phyloP scores from a whole-genome alignment of 192 early-diverging fungal species.

The Jimgerdemannia lactiflua region DNA sequence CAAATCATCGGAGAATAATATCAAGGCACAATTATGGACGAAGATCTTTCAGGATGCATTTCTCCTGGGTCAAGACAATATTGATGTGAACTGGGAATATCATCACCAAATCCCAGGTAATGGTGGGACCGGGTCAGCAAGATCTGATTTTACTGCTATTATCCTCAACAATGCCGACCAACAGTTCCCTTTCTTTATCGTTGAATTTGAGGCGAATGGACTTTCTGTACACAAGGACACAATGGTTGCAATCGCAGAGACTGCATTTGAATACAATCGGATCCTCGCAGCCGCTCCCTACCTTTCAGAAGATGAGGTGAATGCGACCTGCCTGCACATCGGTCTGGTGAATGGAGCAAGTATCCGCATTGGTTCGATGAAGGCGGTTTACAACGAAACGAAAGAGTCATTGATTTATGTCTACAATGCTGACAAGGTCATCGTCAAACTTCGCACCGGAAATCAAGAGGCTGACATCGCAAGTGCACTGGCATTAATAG shows the following conservation, averaged over 20 bases:
- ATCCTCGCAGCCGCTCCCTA: conserved; percentile 14
- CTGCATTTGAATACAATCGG: conserved; percentile 17
- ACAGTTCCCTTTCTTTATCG: no score
- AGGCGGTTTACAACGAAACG: conserved; percentile 13
- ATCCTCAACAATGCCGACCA: no score
- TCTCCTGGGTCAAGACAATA: no score
- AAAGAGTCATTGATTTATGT: conserved; percentile 18
- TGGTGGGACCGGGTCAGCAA: no score
- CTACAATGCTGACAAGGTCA: conserved; percentile 6
- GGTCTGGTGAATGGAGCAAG: conserved; percentile 10
- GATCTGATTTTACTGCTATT: no score
- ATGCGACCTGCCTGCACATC: conserved; percentile 8
- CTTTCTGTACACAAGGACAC: conserved; percentile 6
- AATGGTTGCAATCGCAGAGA: conserved; percentile 13
- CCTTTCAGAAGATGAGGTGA: conserved; percentile 17
- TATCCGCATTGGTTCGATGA: conserved; percentile 15
- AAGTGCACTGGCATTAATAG: conserved; percentile 18
- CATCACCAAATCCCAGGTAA: no score
- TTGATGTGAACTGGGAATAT: no score
- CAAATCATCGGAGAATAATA: no score
- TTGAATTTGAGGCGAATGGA: no score
- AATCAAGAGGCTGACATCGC: conserved; percentile 19
- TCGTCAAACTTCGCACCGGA: conserved; percentile 19
- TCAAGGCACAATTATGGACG: no score
- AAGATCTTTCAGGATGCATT: no score